Conservation (phyloP, 2,329 filamentous ascomycete genomes). For the Endoconidiophora polonica region DNA sequence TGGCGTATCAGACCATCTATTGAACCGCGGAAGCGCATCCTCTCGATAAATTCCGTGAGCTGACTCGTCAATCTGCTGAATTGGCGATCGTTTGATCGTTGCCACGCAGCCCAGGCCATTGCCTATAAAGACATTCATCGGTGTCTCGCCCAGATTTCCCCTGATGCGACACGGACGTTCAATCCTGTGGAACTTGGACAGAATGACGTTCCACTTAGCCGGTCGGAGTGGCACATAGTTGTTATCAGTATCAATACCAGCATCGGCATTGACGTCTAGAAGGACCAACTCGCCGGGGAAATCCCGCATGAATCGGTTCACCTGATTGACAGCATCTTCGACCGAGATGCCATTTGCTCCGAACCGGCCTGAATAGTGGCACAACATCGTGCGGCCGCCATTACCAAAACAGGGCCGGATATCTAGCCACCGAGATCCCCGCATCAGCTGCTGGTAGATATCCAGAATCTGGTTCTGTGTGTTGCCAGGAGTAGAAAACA, state of each 20-base stretch:
- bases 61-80: slow-evolving; percentile 3
- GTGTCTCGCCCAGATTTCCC: slow-evolving; percentile 19
- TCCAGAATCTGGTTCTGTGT: slow-evolving; percentile 26
- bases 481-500: slow-evolving; percentile 17
- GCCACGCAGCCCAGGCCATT: slow-evolving; percentile 18
- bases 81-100: slow-evolving; percentile 3
- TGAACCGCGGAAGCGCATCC: slow-evolving; percentile 1
- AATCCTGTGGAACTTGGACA: slow-evolving; percentile 24
- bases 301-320: slow-evolving; percentile 26
- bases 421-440: slow-evolving; percentile 29
- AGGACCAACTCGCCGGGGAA: slow-evolving; percentile 27
- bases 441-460: slow-evolving; percentile 26
- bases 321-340: slow-evolving; percentile 23
- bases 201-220: slow-evolving; percentile 21
- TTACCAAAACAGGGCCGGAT: slow-evolving; percentile 18
- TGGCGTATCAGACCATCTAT: slow-evolving; percentile 2
- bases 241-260: slow-evolving; percentile 14
- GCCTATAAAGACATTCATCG: slow-evolving; percentile 16
- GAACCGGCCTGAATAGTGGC: slow-evolving; percentile 5
- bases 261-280: slow-evolving; percentile 23
- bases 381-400: slow-evolving; percentile 1
- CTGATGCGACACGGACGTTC: slow-evolving; percentile 13
- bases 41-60: slow-evolving; percentile 2
- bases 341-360: slow-evolving; percentile 16
- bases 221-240: slow-evolving; percentile 16